Evolutionary conservation across 176 grass and related monocot species (phyloP), one percentile per base, ranked within the genome.

Genomic region (Aegilops umbellulata): DNA sequence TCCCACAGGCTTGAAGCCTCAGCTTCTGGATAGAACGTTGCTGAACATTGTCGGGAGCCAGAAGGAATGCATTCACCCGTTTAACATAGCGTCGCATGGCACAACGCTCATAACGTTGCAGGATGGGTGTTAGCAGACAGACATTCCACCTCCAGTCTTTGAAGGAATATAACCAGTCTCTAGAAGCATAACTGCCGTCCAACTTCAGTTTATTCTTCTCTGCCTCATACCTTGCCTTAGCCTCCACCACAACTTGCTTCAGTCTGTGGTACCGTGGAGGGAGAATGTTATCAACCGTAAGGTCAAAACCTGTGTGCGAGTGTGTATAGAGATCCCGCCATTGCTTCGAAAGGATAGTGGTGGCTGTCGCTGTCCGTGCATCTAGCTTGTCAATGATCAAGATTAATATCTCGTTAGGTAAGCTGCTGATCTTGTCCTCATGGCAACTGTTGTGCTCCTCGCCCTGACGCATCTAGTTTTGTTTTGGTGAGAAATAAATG

Each of bases 1-100:
- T 47, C 0, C n/a, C 31, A 22, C 75, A 20, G 6, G 34, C 66
- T 41, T 82, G 85, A 31, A 80, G 65, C 77, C 77, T 86, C 67
- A 80, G 36, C 55, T 80, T 80, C 27, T 73, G 35, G 55, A 73
- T 44, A 61, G 55, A 68, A 17, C 35, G 36, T 7, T 42, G 36
- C 69, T 72, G 69, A 72, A 6, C 36, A 24, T 72, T 72, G 14
- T 72, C 38, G 20, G 69, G 36, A 15, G 35, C 22, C 69, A 72
- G 69, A 72, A 44, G 41, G 41, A 44, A 44, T 44, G 41, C 36
- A 14, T 44, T 60, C 76, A 86, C 84, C 65, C 39, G 49, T 55
- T 79, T 86, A 11, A 80, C 76, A 46, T 80, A 79, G 76, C 51
- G 13, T 3, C 76, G 51, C 76, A 71, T 86, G 35, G 77, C 55